Conservation (phyloP, 768 basidiomycete species). For the Bullera alba region DNA sequence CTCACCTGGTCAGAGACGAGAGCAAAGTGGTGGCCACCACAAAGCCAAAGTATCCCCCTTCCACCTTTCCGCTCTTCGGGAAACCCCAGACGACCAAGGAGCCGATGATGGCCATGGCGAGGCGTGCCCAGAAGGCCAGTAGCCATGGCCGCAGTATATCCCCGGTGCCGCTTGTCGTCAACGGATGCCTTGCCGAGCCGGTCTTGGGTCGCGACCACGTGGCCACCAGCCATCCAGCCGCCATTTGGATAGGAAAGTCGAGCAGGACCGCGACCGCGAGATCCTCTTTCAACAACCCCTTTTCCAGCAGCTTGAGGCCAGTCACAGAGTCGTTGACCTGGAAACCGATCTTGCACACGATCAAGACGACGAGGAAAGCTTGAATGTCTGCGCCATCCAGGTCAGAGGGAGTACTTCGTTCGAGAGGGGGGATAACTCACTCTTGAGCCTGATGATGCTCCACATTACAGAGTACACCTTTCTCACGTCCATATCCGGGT, state of each 20-base stretch:
- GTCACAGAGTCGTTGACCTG: conserved; percentile 88
- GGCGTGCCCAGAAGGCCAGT: conserved; percentile 79
- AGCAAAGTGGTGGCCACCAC: conserved; percentile 74
- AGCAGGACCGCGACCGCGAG: conserved; percentile 90
- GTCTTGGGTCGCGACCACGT: conserved; percentile 63
- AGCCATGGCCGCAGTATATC: conserved; percentile 60
- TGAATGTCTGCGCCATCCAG: conserved; percentile 64
- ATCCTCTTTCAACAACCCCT: conserved; percentile 90
- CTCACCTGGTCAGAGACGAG: conserved; percentile 77
- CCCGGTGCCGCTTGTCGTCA: conserved; percentile 50
- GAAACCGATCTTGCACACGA: conserved; percentile 90
- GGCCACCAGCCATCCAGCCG: conserved; percentile 89
- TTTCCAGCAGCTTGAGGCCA: conserved; percentile 89
- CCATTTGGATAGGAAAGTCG: conserved; percentile 95
- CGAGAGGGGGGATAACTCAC: conserved; percentile 50
- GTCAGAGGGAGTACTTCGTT: background rate
- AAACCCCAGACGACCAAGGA: conserved; percentile 77
- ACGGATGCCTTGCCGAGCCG: conserved; percentile 46
- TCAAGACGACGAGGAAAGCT: conserved; percentile 72
- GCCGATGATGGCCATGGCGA: conserved; percentile 64
- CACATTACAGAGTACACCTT: conserved; percentile 91
- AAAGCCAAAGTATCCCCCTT: conserved; percentile 63
- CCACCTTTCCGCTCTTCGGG: conserved; percentile 51
- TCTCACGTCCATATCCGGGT: conserved; percentile 81
- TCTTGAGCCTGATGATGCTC: conserved; percentile 81